phyloP scores from a whole-genome alignment of 192 early-diverging fungal species.

The Funneliformis mosseae region DNA sequence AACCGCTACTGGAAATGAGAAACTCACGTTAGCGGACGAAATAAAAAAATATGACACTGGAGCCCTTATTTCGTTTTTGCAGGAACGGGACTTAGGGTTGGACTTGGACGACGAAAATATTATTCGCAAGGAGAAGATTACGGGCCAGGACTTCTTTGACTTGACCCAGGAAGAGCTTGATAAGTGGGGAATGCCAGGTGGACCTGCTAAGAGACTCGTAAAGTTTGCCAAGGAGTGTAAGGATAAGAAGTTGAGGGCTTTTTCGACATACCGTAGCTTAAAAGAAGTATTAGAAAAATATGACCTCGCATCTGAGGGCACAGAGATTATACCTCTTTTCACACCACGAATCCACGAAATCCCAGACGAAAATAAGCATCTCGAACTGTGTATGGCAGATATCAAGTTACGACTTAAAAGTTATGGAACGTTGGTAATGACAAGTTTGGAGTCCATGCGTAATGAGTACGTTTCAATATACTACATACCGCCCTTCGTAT shows the following conservation, averaged over 20 bases:
- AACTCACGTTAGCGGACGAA: too few species aligned
- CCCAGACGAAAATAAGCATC: background rate
- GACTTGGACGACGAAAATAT: conserved; percentile 1
- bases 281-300: background rate
- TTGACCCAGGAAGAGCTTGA: conserved; percentile 9
- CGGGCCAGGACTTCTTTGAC: conserved; percentile 3
- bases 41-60: too few species aligned
- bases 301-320: background rate
- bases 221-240: conserved; percentile 9
- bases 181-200: conserved; percentile 14
- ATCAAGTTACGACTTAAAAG: background rate
- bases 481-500: conserved; percentile 3
- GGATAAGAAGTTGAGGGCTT: too few species aligned
- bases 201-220: background rate
- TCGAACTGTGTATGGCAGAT: background rate
- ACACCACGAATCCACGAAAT: background rate
- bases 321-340: background rate
- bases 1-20: too few species aligned
- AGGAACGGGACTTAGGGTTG: too few species aligned
- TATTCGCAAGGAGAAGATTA: background rate
- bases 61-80: too few species aligned
- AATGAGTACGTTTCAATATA: background rate
- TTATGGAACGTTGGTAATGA: too few species aligned
- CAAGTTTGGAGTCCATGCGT: background rate
- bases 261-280: background rate